Percentiles rank a stretch among this genome's conserved stretches.
Conservation (phyloP, 2,329 filamentous ascomycete genomes). For the Microthyrium microscopicum region DNA sequence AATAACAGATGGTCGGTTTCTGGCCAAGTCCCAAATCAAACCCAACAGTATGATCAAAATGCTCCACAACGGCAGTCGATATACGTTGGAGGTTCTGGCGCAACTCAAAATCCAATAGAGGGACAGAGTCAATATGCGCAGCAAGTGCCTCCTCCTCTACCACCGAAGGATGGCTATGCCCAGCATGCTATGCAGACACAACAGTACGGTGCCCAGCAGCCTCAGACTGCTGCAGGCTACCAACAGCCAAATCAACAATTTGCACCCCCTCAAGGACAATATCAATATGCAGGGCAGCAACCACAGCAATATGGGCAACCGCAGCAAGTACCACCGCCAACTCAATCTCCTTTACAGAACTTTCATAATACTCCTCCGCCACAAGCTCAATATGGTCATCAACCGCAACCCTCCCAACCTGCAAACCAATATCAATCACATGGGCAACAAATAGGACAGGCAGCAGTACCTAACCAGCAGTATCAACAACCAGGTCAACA, state of each 20-base stretch:
- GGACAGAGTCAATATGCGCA: too few relatives aligned
- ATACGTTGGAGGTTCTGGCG: too few relatives aligned
- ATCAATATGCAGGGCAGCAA: conserved; percentile 1
- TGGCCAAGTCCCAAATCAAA: too few relatives aligned
- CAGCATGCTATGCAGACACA: conserved; percentile 2
- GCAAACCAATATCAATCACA: neutral
- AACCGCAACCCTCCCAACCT: too few relatives aligned
- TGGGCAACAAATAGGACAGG: conserved; percentile 2
- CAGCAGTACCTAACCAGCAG: conserved; percentile 2
- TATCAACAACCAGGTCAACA: neutral
- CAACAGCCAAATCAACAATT: neutral
- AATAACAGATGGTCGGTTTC: too few relatives aligned
- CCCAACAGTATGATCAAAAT: too few relatives aligned
- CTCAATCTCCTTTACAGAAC: neutral
- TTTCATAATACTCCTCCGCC: neutral
- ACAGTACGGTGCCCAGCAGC: neutral
- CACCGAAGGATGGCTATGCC: neutral
- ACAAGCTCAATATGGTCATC: conserved; percentile 2
- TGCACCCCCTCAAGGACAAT: neutral
- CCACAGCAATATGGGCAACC: conserved; percentile 6
- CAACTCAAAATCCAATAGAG: too few relatives aligned
- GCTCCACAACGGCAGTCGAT: too few relatives aligned
- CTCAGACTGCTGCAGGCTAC: neutral
- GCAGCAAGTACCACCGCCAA: neutral
- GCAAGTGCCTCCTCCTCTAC: too few relatives aligned